Conservation (phyloP, 495 filamentous ascomycete species). For the Arthonia radiata region DNA sequence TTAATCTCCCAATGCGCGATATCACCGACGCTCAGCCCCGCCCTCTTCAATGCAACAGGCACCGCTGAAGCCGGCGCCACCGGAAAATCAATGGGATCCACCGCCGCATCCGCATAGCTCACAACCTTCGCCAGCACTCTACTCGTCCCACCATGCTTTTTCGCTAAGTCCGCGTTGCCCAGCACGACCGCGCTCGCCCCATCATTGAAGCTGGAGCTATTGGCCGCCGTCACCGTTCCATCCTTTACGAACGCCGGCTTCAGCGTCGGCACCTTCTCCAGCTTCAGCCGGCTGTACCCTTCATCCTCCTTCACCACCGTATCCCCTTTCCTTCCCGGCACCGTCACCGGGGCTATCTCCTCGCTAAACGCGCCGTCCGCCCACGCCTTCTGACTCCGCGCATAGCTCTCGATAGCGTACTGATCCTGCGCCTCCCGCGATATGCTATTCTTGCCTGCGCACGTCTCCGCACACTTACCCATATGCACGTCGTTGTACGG, state of each 20-base stretch:
- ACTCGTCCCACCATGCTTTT: slow-evolving; percentile 43
- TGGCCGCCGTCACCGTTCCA: slow-evolving; percentile 75
- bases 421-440: slow-evolving; percentile 66
- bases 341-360: slow-evolving; percentile 66
- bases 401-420: slow-evolving; percentile 71
- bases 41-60: slow-evolving; percentile 65
- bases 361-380: slow-evolving; percentile 50
- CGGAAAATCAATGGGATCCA: slow-evolving; percentile 89
- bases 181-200: slow-evolving; percentile 82
- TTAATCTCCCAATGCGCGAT: slow-evolving; percentile 95
- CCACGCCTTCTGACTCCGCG: slow-evolving; percentile 82
- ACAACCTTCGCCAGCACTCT: slow-evolving; percentile 68
- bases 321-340: slow-evolving; percentile 49
- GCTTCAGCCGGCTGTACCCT: slow-evolving; percentile 59
- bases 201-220: slow-evolving; percentile 79
- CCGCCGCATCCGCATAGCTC: slow-evolving; percentile 66
- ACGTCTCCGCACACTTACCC: slow-evolving; percentile 93
- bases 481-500: slow-evolving; percentile 94
- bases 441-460: slow-evolving; percentile 65
- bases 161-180: slow-evolving; percentile 47
- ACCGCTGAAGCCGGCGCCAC: slow-evolving; percentile 82
- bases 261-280: slow-evolving; percentile 60
- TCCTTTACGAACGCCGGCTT: slow-evolving; percentile 78
- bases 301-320: slow-evolving; percentile 59
- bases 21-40: slow-evolving; percentile 69